A percentile compares a stretch with the other conserved stretches of the same genome.
phyloP scores from a whole-genome alignment of 257 asterid species.

The Thymus quinquecostatus region DNA sequence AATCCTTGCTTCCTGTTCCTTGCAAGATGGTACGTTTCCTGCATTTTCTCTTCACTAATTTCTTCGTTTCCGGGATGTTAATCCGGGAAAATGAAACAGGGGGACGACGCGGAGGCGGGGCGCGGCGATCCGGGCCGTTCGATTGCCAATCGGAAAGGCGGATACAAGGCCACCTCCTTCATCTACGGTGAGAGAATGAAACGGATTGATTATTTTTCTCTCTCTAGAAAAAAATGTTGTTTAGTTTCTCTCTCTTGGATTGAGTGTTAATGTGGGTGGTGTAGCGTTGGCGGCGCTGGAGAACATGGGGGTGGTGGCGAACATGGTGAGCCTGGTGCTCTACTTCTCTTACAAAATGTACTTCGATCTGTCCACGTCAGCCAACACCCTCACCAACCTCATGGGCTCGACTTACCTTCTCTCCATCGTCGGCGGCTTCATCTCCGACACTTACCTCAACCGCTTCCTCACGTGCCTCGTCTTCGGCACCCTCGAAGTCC shows the following conservation, averaged over 20 bases:
- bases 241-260: not conserved
- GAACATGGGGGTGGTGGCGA: slow-evolving; percentile 64
- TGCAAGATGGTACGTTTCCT: not conserved
- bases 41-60: not conserved
- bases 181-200: slow-evolving; percentile 49
- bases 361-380: slow-evolving; percentile 59
- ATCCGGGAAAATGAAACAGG: slow-evolving; percentile 30
- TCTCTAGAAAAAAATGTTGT: not conserved
- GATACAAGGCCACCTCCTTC: slow-evolving; percentile 70
- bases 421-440: slow-evolving; percentile 63
- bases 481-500: slow-evolving; percentile 51
- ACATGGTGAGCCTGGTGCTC: slow-evolving; percentile 68
- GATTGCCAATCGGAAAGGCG: slow-evolving; percentile 54
- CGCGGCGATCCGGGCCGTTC: slow-evolving; percentile 26
- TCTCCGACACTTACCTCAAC: slow-evolving; percentile 64
- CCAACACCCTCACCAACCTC: slow-evolving; percentile 66
- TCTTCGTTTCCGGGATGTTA: too few species aligned
- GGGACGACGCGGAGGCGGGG: slow-evolving; percentile 44
- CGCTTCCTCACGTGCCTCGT: slow-evolving; percentile 55
- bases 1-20: not conserved
- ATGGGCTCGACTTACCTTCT: slow-evolving; percentile 66
- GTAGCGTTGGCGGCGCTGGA: slow-evolving; percentile 59
- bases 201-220: not conserved
- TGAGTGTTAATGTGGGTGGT: not conserved
- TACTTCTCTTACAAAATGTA: slow-evolving; percentile 65